These are phyloP conservation scores for Monotropa hypopitys DNA, from an alignment of 179 eudicot species.

Conservation along the genomic window DNA sequence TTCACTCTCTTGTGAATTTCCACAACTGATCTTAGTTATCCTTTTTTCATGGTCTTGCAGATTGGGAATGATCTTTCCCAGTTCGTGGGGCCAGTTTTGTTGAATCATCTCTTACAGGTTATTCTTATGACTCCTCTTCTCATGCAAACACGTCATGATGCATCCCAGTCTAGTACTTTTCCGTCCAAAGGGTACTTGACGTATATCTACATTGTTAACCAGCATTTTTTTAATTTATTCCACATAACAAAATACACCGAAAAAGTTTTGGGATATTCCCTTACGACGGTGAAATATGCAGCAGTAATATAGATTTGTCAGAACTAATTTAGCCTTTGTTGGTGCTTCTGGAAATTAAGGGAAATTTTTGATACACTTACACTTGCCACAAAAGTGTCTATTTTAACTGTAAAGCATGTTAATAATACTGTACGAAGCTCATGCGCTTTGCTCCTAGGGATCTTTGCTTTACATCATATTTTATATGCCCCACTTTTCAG, in stretches of 20 bases:
- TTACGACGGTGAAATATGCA: background rate
- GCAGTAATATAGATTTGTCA: background rate
- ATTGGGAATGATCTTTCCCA: conserved; percentile 55
- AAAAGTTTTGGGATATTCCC: background rate
- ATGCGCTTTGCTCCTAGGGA: background rate
- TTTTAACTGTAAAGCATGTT: background rate
- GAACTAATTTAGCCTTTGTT: background rate
- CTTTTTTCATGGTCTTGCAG: conserved; percentile 22
- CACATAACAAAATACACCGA: background rate
- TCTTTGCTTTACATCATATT: background rate
- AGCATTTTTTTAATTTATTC: background rate
- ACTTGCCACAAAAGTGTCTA: background rate
- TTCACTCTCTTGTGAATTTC: background rate
- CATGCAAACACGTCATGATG: background rate
- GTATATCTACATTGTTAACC: background rate
- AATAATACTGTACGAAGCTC: background rate
- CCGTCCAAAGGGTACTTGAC: background rate
- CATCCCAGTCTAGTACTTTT: background rate
- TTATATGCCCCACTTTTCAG: background rate
- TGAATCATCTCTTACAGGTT: conserved; percentile 50
- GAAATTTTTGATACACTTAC: background rate
- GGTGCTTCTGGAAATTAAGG: background rate
- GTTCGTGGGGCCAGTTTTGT: conserved; percentile 49
- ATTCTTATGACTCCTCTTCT: conserved; percentile 1
- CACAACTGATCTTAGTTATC: background rate